Conservation (phyloP, 352 stramenopile genomes). For the Phytophthora crassamura region DNA sequence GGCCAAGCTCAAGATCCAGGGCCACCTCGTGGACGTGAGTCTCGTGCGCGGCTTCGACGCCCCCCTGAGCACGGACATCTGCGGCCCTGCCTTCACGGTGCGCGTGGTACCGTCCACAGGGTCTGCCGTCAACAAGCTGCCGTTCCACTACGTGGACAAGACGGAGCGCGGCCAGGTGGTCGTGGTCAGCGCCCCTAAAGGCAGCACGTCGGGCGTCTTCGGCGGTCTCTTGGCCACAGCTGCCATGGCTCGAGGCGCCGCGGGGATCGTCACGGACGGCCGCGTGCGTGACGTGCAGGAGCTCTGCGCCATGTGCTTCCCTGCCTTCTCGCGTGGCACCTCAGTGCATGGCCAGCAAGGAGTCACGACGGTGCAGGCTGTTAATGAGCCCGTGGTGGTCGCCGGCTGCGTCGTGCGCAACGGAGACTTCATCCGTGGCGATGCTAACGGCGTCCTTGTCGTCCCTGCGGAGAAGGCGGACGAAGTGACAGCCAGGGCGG, state of each 20-base stretch:
- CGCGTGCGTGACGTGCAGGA: constrained; percentile 83
- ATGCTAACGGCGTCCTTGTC: constrained; percentile 85
- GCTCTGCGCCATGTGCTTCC: constrained; percentile 70
- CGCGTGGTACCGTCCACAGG: constrained; percentile 72
- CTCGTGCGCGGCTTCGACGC: constrained; percentile 69
- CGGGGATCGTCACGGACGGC: constrained; percentile 76
- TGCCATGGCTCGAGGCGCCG: constrained; percentile 67
- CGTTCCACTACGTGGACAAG: constrained; percentile 80
- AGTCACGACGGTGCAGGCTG: constrained; percentile 64
- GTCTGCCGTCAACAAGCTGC: constrained; percentile 64
- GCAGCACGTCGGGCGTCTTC: constrained; percentile 73
- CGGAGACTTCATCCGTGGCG: constrained; percentile 76
- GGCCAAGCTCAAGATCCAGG: constrained; percentile 71
- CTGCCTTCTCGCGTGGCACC: constrained; percentile 69
- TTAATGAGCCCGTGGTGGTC: constrained; percentile 73
- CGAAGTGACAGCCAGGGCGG: constrained; percentile 73
- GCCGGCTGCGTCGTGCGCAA: constrained; percentile 77
- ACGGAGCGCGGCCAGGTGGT: constrained; percentile 79
- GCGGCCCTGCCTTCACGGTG: constrained; percentile 66
- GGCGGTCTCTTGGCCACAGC: constrained; percentile 73
- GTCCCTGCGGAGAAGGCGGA: constrained; percentile 70
- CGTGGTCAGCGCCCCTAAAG: constrained; percentile 71
- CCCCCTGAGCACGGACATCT: constrained; percentile 69
- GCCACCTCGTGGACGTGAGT: constrained; percentile 73
- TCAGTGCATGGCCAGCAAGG: constrained; percentile 79